These are phyloP conservation scores for Hypoxylon subgilvum DNA, from an alignment of 495 filamentous ascomycete species.

Conservation along the genomic window DNA sequence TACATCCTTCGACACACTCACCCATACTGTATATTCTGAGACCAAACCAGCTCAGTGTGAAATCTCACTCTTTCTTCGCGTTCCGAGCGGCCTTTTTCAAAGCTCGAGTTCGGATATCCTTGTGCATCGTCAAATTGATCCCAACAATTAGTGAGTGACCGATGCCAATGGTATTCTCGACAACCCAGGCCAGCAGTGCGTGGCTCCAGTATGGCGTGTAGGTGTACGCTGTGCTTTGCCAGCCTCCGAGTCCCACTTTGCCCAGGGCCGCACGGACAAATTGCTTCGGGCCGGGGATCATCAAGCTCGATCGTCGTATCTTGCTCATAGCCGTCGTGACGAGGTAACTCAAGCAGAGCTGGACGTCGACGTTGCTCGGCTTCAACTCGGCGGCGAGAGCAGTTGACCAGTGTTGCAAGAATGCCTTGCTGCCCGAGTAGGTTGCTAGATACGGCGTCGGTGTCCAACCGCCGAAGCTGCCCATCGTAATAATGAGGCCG, in stretches of 20 bases:
- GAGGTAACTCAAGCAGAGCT: conserved; percentile 87
- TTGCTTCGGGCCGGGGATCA: conserved; percentile 79
- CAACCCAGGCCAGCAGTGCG: conserved; percentile 81
- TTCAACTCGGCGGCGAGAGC: conserved; percentile 84
- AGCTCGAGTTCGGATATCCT: conserved; percentile 83
- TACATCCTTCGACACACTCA: too few relatives aligned
- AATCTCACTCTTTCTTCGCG: conserved; percentile 62
- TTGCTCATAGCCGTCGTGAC: conserved; percentile 97
- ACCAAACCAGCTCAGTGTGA: neutral
- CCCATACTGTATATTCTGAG: neutral
- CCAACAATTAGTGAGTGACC: conserved; percentile 66
- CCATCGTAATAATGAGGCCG: conserved; percentile 95
- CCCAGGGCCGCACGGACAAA: conserved; percentile 81
- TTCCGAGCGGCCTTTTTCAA: conserved; percentile 88
- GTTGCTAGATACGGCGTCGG: conserved; percentile 94
- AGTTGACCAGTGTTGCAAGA: conserved; percentile 95
- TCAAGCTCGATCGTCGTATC: conserved; percentile 73
- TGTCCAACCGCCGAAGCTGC: conserved; percentile 87
- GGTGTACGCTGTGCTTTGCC: conserved; percentile 75
- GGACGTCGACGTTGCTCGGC: conserved; percentile 77
- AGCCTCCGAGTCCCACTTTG: conserved; percentile 81
- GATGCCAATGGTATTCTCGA: conserved; percentile 73
- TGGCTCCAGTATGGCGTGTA: conserved; percentile 95
- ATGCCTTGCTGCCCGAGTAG: conserved; percentile 97
- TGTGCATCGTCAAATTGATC: conserved; percentile 81